Evolutionary conservation across 2,329 filamentous ascomycete genomes (phyloP).

Genomic region (Talaromyces sp.): DNA sequence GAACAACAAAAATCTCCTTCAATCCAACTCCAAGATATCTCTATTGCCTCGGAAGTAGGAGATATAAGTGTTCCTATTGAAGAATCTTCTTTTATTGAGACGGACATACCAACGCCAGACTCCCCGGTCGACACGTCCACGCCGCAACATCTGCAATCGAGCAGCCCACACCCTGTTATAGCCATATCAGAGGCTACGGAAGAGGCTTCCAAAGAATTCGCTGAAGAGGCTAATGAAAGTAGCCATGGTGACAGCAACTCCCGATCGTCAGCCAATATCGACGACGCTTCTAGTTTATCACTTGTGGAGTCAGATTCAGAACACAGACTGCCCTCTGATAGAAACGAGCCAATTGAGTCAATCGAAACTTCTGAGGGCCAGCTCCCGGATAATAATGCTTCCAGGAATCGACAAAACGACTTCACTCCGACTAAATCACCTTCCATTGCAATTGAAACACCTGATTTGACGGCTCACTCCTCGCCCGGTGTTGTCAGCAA

Average conservation of each 20-base stretch:
- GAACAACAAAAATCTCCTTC: background rate
- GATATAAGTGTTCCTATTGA: background rate
- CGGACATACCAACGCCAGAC: constrained; percentile 8
- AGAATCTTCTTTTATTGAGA: background rate
- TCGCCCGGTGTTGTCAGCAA: constrained; percentile 15
- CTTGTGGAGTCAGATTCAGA: background rate
- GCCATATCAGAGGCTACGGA: background rate
- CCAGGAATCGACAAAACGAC: background rate
- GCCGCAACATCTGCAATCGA: background rate
- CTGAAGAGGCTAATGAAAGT: background rate
- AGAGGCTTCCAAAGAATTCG: background rate
- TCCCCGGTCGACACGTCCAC: background rate
- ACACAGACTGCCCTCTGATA: background rate
- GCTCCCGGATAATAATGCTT: background rate
- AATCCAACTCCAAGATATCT: background rate
- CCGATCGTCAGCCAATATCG: background rate
- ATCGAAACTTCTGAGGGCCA: constrained; percentile 4
- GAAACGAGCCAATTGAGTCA: constrained; percentile 8
- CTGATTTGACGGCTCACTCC: constrained; percentile 15
- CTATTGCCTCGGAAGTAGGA: background rate
- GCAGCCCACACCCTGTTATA: background rate
- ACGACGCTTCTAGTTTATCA: background rate
- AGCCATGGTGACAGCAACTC: background rate
- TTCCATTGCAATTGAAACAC: constrained; percentile 18
- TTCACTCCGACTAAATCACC: background rate